phyloP scores from a whole-genome alignment of 345 rosid species.

The Lenwebbia sp. region DNA sequence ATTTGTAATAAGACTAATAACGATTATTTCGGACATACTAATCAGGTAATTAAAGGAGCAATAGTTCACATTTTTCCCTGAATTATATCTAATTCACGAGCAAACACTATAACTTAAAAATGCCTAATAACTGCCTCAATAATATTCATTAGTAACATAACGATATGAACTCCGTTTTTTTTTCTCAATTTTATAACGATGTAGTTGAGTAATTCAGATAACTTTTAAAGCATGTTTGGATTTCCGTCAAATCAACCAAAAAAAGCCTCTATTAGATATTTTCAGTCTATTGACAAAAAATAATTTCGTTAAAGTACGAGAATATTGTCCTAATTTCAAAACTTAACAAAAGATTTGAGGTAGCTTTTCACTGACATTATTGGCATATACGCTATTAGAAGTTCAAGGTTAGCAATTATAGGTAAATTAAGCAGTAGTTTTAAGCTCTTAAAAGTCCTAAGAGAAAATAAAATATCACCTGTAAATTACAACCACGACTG shows the following conservation, averaged over 20 bases:
- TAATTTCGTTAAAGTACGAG: background rate
- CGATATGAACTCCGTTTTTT: background rate
- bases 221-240: rapidly evolving
- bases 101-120: background rate
- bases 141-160: background rate
- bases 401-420: background rate
- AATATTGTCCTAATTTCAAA: background rate
- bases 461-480: too few relatives aligned
- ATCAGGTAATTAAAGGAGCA: background rate
- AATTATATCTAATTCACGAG: background rate
- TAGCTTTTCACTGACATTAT: background rate
- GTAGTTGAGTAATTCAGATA: rapidly evolving
- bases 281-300: background rate
- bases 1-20: background rate
- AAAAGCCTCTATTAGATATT: background rate
- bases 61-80: background rate
- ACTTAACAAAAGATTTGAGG: background rate
- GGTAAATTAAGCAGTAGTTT: rapidly evolving
- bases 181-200: background rate
- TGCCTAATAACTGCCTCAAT: background rate
- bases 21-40: background rate
- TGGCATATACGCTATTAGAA: too few relatives aligned
- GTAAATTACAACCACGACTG: background rate
- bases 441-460: background rate
- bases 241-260: rapidly evolving